Percentiles rank a stretch among this genome's conserved stretches.
These are phyloP conservation scores for Stagonosporopsis cucurbitacearum DNA, from an alignment of 2,329 filamentous ascomycete genomes.

Conservation along the genomic window DNA sequence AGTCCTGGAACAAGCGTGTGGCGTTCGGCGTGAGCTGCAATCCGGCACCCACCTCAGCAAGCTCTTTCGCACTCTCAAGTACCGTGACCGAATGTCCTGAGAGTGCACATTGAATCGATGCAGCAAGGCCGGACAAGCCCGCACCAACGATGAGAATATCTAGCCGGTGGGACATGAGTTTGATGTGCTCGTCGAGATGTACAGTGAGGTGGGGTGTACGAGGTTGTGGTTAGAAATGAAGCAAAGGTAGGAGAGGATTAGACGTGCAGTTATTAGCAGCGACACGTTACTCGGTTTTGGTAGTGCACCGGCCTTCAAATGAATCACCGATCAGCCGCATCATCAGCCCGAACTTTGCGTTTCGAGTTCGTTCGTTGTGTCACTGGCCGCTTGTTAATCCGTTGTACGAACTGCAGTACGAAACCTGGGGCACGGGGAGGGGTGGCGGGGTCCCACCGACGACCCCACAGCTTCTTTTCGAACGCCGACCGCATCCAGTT, in stretches of 20 bases:
- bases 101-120: slow-evolving; percentile 52
- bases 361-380: not conserved
- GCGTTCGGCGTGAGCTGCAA: slow-evolving; percentile 50
- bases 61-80: slow-evolving; percentile 50
- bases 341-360: slow-evolving; percentile 1
- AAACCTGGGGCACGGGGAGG: slow-evolving; percentile 8
- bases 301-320: slow-evolving; percentile 16
- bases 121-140: slow-evolving; percentile 53
- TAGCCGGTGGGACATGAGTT: slow-evolving; percentile 23
- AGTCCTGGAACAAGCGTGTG: slow-evolving; percentile 58
- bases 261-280: slow-evolving; percentile 1
- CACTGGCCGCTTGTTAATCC: not conserved
- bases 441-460: slow-evolving; percentile 11
- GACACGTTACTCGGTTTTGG: slow-evolving; percentile 9
- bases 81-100: slow-evolving; percentile 52
- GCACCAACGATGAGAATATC: slow-evolving; percentile 46
- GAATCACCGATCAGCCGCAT: slow-evolving; percentile 15
- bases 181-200: not conserved
- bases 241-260: not conserved
- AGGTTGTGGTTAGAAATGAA: not conserved
- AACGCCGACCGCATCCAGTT: not conserved
- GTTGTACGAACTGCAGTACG: slow-evolving; percentile 17
- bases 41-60: slow-evolving; percentile 52
- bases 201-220: not conserved
- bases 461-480: slow-evolving; percentile 1